Evolutionary conservation across 2,329 filamentous ascomycete species (phyloP), one percentile per base, ranked within the genome.

Genomic region (Alternaria alternata): DNA sequence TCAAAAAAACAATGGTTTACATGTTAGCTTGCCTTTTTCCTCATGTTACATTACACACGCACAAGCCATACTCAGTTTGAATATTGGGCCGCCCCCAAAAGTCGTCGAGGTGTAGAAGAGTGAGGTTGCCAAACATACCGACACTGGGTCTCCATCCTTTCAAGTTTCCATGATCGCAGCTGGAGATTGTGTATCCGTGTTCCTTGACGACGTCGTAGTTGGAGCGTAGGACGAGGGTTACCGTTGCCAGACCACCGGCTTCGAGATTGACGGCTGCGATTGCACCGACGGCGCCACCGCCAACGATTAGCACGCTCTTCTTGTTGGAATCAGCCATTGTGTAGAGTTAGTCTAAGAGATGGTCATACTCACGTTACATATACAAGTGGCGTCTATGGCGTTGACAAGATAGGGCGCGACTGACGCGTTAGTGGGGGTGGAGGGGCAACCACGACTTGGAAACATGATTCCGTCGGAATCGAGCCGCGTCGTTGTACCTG

Each of bases 211-310:
- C 75, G 0, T 78, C 72, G 72, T 82, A 88, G 66, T 88, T 89
- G 1, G 86, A 88, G 18, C 87, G 81, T 38, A 87, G 75, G 0
- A 88, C 82, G 0, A 82, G 77, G 0, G 86, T 87, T 4, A 88
- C 85, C 8, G 68, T 76, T n/a, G 85, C 84, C 20, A 78, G 75
- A 7, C 81, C 81, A 5, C 84, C 84, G 6, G 75, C 69, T 68
- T 88, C 83, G 18, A 89, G 79, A 26, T 83, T 83, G 43, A 86
- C 82, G 5, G 85, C 85, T 4, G 84, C 83, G 67, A 88, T 85
- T 0, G 85, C 83, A 24, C 86, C 86, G 2, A 88, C 82, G 7
- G 84, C 85, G 8, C 87, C 87, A 9, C 80, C 79, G 20, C 87
- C 86, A 14, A 88, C 75, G 5, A 88, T 70, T 5, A 88, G 79